Conservation (phyloP, 2,329 filamentous ascomycete genomes). For the Phialophora expanda region DNA sequence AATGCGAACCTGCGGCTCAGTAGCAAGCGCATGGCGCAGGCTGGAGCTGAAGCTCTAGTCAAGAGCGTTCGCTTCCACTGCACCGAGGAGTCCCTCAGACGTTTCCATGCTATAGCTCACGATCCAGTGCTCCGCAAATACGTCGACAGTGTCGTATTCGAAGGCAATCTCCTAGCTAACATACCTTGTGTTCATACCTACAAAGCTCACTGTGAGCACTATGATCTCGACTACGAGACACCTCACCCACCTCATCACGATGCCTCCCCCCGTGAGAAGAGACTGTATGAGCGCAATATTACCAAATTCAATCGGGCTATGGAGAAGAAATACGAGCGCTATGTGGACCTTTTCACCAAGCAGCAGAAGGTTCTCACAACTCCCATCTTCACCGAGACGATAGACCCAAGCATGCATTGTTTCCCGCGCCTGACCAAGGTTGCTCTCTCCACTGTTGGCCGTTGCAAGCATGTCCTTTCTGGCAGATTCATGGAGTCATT, state of each 20-base stretch:
- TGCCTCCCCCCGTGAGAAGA: conserved; percentile 31
- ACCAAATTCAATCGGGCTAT: conserved; percentile 34
- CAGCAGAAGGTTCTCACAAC: conserved; percentile 35
- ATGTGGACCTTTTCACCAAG: conserved; percentile 29
- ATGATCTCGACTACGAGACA: conserved; percentile 32
- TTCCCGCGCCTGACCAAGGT: conserved; percentile 36
- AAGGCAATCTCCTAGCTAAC: conserved; percentile 35
- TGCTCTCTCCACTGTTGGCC: conserved; percentile 32
- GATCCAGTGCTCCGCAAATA: conserved; percentile 35
- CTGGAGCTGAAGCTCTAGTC: conserved; percentile 38
- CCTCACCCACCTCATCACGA: conserved; percentile 25
- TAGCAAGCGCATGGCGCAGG: conserved; percentile 30
- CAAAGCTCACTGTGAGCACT: conserved; percentile 36
- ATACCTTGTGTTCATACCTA: conserved; percentile 38
- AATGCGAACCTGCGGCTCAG: conserved; percentile 30
- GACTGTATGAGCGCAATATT: conserved; percentile 38
- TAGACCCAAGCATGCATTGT: conserved; percentile 26
- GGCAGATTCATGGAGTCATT: conserved; percentile 36
- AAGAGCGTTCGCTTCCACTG: conserved; percentile 36
- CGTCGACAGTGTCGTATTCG: conserved; percentile 36
- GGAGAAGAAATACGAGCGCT: conserved; percentile 32
- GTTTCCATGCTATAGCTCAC: conserved; percentile 32
- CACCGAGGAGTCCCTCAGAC: conserved; percentile 34
- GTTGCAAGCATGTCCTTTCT: conserved; percentile 37
- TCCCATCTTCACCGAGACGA: conserved; percentile 20